These are phyloP conservation scores for Omphalotus guepiniiformis DNA, from an alignment of 768 basidiomycete species.

Conservation along the genomic window DNA sequence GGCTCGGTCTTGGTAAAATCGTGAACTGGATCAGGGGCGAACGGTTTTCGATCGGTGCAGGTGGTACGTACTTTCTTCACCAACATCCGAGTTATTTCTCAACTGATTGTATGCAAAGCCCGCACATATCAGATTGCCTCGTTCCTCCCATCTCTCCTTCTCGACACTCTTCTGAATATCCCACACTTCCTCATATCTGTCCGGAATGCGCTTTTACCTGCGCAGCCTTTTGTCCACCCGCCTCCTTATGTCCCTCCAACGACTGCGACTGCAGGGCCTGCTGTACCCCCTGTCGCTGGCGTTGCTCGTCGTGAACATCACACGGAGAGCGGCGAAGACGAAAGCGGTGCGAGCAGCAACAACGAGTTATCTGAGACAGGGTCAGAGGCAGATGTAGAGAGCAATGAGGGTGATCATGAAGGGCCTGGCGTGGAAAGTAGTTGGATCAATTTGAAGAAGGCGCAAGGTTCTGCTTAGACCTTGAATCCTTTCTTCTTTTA, in stretches of 20 bases:
- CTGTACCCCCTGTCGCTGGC: neutral
- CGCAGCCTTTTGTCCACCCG: conserved; percentile 41
- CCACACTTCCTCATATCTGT: conserved; percentile 61
- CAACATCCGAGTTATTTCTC: conserved; percentile 7
- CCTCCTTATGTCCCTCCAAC: conserved; percentile 11
- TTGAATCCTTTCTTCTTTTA: too few species aligned
- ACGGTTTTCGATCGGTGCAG: conserved; percentile 71
- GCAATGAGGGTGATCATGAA: conserved; percentile 43
- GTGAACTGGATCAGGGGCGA: conserved; percentile 52
- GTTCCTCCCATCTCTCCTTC: conserved; percentile 56
- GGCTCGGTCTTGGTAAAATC: conserved; percentile 20
- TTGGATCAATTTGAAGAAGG: conserved; percentile 61
- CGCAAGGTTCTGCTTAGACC: too few species aligned
- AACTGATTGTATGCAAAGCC: conserved; percentile 42
- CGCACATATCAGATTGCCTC: conserved; percentile 69
- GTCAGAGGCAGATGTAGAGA: conserved; percentile 69
- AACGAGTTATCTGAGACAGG: conserved; percentile 41
- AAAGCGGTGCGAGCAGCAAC: neutral
- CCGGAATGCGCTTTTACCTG: conserved; percentile 56
- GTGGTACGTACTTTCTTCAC: conserved; percentile 46
- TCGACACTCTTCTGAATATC: conserved; percentile 62
- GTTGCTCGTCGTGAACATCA: neutral
- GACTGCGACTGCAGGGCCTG: conserved; percentile 1
- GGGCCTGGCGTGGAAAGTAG: conserved; percentile 51
- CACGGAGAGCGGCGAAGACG: conserved; percentile 1